Conservation (phyloP, 2,329 filamentous ascomycete species). For the Zymoseptoria pseudotritici region DNA sequence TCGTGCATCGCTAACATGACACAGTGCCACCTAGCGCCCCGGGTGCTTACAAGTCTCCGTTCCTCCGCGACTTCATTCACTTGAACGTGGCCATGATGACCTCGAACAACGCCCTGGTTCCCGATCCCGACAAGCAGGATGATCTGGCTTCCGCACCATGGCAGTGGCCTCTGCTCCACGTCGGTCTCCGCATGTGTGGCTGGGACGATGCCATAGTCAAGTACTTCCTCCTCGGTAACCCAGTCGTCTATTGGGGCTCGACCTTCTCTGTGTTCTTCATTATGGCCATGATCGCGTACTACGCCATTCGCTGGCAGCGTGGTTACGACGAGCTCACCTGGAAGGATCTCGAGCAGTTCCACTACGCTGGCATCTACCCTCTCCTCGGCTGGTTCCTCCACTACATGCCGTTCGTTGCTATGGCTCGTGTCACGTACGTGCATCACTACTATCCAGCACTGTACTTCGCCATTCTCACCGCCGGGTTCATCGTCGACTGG, state of each 20-base stretch:
- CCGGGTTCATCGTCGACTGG: conserved; percentile 87
- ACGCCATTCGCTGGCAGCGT: conserved; percentile 90
- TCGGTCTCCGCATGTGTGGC: conserved; percentile 95
- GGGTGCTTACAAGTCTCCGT: conserved; percentile 89
- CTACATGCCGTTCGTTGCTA: conserved; percentile 90
- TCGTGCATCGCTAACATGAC: conserved; percentile 27
- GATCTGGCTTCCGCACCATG: conserved; percentile 94
- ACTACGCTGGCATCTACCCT: conserved; percentile 88
- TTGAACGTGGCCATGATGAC: conserved; percentile 99
- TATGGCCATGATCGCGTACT: conserved; percentile 68
- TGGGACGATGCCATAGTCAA: conserved; percentile 96
- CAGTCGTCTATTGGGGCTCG: conserved; percentile 89
- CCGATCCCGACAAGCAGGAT: conserved; percentile 97
- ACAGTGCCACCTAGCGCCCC: conserved; percentile 81
- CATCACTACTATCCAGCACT: conserved; percentile 98
- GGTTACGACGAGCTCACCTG: conserved; percentile 77
- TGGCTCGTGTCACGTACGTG: conserved; percentile 98
- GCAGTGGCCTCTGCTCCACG: conserved; percentile 96
- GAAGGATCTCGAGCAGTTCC: conserved; percentile 82
- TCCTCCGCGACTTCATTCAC: conserved; percentile 95
- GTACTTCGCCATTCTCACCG: conserved; percentile 88
- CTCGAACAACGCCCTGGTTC: conserved; percentile 95
- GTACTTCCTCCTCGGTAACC: conserved; percentile 97
- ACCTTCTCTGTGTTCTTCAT: conserved; percentile 72
- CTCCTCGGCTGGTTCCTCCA: conserved; percentile 91